Percentiles rank a stretch among this genome's conserved stretches.
These are phyloP conservation scores for Cyanodermella asteris DNA, from an alignment of 2,329 filamentous ascomycete species.

Conservation along the genomic window DNA sequence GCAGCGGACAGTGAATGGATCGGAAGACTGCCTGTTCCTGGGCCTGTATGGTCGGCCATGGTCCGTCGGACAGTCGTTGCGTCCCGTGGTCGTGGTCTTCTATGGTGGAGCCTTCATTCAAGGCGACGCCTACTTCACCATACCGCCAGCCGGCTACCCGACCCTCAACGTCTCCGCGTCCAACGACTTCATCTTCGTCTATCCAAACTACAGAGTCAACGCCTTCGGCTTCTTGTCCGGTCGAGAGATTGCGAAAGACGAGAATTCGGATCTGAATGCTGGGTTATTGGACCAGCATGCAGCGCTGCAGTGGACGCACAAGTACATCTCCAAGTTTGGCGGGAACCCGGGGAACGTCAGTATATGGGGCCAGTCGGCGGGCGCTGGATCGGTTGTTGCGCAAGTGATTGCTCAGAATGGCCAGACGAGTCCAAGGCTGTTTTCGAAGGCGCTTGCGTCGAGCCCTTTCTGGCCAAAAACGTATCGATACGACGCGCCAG, in stretches of 20 bases:
- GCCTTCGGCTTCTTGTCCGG: conserved; percentile 34
- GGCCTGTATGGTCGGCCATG: conserved; percentile 38
- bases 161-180: conserved; percentile 30
- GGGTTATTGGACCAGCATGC: conserved; percentile 31
- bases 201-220: conserved; percentile 34
- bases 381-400: too few relatives aligned
- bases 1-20: conserved; percentile 32
- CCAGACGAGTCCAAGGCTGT: too few relatives aligned
- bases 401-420: too few relatives aligned
- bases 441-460: too few relatives aligned
- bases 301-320: conserved; percentile 31
- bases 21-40: conserved; percentile 40
- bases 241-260: conserved; percentile 21
- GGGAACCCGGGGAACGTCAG: conserved; percentile 31
- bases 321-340: conserved; percentile 30
- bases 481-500: too few relatives aligned
- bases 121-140: conserved; percentile 30
- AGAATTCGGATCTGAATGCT: conserved; percentile 27
- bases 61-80: conserved; percentile 19
- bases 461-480: too few relatives aligned
- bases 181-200: conserved; percentile 30
- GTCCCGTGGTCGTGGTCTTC: conserved; percentile 37
- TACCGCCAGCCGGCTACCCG: conserved; percentile 36
- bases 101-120: conserved; percentile 41
- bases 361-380: conserved; percentile 33